phyloP scores from a whole-genome alignment of 2,329 filamentous ascomycete genomes.

The Botryosphaeria agaves region DNA sequence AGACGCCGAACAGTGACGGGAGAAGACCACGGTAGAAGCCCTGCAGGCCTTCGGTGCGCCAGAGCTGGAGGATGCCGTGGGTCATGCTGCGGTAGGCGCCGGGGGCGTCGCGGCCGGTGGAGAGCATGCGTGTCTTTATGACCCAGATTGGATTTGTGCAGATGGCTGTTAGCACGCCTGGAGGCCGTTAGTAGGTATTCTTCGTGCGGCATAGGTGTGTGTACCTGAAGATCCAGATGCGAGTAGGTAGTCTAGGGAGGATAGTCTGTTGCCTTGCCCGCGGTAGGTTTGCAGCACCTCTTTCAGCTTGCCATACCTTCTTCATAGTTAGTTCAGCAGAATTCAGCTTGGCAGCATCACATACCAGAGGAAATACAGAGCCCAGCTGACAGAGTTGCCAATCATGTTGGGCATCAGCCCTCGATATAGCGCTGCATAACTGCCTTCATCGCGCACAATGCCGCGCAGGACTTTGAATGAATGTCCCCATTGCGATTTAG shows the following conservation, averaged over 20 bases:
- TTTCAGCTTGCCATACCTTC: constrained; percentile 39
- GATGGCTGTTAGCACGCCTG: constrained; percentile 58
- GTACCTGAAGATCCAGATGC: constrained; percentile 47
- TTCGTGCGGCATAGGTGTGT: no score
- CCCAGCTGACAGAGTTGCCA: constrained; percentile 83
- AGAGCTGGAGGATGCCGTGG: constrained; percentile 50
- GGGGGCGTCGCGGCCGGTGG: constrained; percentile 53
- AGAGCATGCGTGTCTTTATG: constrained; percentile 92
- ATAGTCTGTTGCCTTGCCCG: constrained; percentile 25
- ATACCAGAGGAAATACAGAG: constrained; percentile 66
- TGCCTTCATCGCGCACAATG: constrained; percentile 37
- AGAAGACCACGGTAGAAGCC: constrained; percentile 82
- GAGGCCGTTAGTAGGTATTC: no score
- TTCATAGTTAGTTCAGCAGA: constrained; percentile 1
- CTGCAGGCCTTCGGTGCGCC: constrained; percentile 49
- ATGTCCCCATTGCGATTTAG: constrained; percentile 29
- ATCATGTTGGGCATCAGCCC: constrained; percentile 80
- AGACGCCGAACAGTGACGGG: constrained; percentile 70
- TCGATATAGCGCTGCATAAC: constrained; percentile 60
- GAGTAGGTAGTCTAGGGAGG: constrained; percentile 60
- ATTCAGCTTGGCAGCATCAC: constrained; percentile 1
- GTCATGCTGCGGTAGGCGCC: constrained; percentile 71
- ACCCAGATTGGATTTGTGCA: constrained; percentile 97
- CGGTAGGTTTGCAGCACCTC: constrained; percentile 28
- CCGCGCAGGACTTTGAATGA: constrained; percentile 34